Evolutionary conservation across 2,329 filamentous ascomycete species (phyloP).

Genomic region (Aureobasidium sp.): DNA sequence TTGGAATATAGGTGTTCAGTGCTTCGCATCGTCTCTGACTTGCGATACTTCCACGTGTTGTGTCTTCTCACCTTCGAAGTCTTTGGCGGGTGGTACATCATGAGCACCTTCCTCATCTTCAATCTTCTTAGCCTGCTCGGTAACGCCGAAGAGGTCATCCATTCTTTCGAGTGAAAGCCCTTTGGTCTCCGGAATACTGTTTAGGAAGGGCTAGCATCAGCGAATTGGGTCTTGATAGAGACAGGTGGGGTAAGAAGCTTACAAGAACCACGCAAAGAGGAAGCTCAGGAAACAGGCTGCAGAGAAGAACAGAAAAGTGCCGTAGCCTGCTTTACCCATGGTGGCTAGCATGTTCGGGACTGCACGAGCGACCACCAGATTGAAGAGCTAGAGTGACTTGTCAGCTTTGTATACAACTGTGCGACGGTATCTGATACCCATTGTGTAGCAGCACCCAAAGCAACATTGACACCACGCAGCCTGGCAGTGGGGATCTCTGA

Average conservation of each 20-base stretch:
- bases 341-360: constrained; percentile 61
- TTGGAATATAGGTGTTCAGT: background rate
- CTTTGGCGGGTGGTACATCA: background rate
- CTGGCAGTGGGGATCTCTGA: constrained; percentile 63
- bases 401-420: background rate
- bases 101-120: constrained; percentile 14
- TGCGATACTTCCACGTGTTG: background rate
- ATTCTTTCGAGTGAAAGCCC: constrained; percentile 36
- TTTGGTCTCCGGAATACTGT: constrained; percentile 61
- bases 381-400: constrained; percentile 55
- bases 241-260: constrained; percentile 50
- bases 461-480: constrained; percentile 60
- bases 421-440: constrained; percentile 15
- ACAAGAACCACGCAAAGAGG: constrained; percentile 57
- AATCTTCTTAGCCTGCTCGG: constrained; percentile 17
- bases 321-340: constrained; percentile 44
- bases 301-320: constrained; percentile 63
- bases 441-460: constrained; percentile 61
- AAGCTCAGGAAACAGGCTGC: constrained; percentile 60
- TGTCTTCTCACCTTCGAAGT: background rate
- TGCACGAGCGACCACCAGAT: constrained; percentile 63
- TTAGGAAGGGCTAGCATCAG: constrained; percentile 27
- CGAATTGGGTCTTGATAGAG: background rate
- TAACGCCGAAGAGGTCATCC: constrained; percentile 27
- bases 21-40: background rate